These are phyloP conservation scores for Ceratocystis lukuohia DNA, from an alignment of 2,329 filamentous ascomycete species.

Conservation along the genomic window DNA sequence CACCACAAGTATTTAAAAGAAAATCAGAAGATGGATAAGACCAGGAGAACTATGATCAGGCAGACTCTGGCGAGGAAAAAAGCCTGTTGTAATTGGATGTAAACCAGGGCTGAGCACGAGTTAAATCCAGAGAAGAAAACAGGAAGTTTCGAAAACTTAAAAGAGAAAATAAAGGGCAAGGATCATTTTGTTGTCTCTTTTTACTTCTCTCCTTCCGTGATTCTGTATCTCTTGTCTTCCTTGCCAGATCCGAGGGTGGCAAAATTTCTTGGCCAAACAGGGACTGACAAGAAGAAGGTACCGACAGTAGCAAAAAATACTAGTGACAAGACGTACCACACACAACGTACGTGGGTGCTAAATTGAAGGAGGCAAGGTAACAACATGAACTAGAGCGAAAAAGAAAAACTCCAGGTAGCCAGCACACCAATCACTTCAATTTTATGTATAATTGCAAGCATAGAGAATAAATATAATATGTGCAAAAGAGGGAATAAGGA, in stretches of 20 bases:
- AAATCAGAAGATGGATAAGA: neutral
- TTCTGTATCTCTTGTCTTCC: neutral
- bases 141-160: conserved; percentile 6
- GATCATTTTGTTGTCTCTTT: neutral
- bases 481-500: neutral
- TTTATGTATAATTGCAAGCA: too few species aligned
- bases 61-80: neutral
- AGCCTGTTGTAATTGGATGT: neutral
- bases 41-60: neutral
- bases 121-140: neutral
- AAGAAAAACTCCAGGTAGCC: neutral
- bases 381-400: neutral
- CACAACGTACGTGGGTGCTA: too few species aligned
- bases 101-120: neutral
- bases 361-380: neutral
- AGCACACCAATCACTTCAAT: too few species aligned
- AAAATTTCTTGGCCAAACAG: neutral
- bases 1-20: neutral
- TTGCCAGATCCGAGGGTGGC: neutral
- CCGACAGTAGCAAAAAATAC: neutral
- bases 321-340: neutral
- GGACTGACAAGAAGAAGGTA: neutral
- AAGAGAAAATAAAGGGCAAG: conserved; percentile 7
- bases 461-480: neutral
- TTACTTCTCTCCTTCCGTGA: too few species aligned